phyloP scores from a whole-genome alignment of 495 filamentous ascomycete genomes.

The Xylaria venustula region DNA sequence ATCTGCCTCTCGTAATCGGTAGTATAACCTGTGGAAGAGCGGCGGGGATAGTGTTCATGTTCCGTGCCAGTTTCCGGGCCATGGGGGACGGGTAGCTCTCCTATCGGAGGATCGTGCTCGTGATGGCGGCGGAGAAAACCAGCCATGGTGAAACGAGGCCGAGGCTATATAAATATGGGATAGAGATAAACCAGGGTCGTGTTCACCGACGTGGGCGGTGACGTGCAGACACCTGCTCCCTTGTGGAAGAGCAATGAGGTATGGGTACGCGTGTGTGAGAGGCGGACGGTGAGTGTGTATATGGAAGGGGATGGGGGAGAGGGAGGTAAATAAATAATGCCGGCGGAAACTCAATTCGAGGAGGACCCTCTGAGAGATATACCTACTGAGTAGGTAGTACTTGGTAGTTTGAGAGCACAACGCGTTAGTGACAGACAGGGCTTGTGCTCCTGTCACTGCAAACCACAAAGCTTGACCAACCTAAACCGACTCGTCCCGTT shows the following conservation, averaged over 20 bases:
- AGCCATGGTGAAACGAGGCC: conserved; percentile 22
- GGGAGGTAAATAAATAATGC: not conserved
- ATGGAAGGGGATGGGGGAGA: not conserved
- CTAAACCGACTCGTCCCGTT: no score
- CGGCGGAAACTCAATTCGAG: no score
- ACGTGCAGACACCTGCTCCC: not conserved
- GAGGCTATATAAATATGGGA: conserved; percentile 7
- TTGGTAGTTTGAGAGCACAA: not conserved
- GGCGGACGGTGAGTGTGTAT: no score
- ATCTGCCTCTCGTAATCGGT: conserved; percentile 64
- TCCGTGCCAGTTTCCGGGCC: conserved; percentile 46
- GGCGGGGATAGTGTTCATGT: conserved; percentile 36
- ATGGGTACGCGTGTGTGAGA: not conserved
- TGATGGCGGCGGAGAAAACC: conserved; percentile 35
- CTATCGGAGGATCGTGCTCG: conserved; percentile 41
- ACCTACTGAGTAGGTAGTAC: not conserved
- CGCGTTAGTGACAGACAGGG: no score
- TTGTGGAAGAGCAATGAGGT: not conserved
- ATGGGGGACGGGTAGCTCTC: conserved; percentile 48
- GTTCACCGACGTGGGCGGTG: not conserved
- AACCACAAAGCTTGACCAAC: no score
- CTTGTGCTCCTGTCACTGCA: no score
- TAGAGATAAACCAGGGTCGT: not conserved
- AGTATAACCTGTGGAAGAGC: conserved; percentile 38
- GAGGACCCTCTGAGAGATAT: no score